Base-by-base conservation (phyloP, 1,284 basidiomycete genomes). In the Apiotrichum brassicae region DNA sequence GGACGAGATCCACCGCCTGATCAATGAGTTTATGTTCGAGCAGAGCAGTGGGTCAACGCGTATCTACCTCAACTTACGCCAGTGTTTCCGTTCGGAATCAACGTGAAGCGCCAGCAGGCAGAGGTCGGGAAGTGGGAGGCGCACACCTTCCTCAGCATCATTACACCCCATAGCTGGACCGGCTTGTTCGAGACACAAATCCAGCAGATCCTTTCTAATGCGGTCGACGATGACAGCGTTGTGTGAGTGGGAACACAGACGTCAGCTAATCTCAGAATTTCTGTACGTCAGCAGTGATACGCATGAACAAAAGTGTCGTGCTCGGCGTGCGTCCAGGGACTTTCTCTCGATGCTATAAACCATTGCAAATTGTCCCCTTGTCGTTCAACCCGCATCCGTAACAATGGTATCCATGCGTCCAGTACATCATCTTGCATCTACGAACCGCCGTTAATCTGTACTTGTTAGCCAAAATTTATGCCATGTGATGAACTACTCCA, bases 361-460 rank as follows among this genome's bases (percentile, higher is more conserved):
- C n/a, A n/a, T n/a, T n/a, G n/a, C n/a, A n/a, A n/a, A n/a, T n/a
- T n/a, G n/a, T n/a, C n/a, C n/a, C n/a, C n/a, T n/a, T n/a, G n/a
- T n/a, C n/a, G n/a, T n/a, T n/a, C n/a, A n/a, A n/a, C n/a, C n/a
- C n/a, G 14, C 18, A 30, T 42, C 40, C 19, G 40, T 42, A 28
- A 42, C 41, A 43, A 33, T 23, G 41, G 41, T 35, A 44, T 35
- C 43, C 43, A 44, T 43, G 43, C 32, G 33, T 24, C 32, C 43
- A 43, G 14, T 44, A 44, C 43, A 44, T n/a, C n/a, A n/a, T 43
- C 32, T 44, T 44, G 33, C 18, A 44, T 35, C 43, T 44, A 44
- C 43, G 43, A 44, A 44, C 43, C 43, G 16, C 43, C 43, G 43
- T 44, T 44, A 34, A 44, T 44, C 43, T 44, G 30, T 3, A 33